Base-by-base conservation (phyloP, 345 rosid species). In the Hibiscus trionum region DNA sequence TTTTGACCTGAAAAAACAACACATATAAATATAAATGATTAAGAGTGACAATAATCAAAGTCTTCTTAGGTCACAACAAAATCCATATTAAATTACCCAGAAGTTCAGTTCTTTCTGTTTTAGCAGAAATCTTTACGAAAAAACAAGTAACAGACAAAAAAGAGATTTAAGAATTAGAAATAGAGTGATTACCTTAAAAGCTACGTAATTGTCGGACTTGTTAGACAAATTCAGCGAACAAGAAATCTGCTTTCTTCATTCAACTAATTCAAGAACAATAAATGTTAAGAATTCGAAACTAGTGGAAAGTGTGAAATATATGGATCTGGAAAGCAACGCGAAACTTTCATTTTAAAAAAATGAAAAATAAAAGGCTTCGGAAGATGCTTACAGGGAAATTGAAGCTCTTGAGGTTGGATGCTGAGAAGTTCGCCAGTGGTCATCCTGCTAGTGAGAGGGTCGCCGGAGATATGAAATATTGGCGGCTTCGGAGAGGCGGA, bases 1-100 rank as follows among this genome's bases (percentile, higher is more conserved):
- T 90, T 78, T 85, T 93, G 61, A 89, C 91, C 96, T 88, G 73
- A 70, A 71, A 71, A 62, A 65, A 77, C 73, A 9, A 72, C 71
- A 72, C 19, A 74, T 37, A 26, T 56, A 24, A 29, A 56, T 21
- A 21, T 21, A 21, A 76, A 37, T 3, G 5, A 37, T 5, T 37
- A 3, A 37, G 42, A 7, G 9, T 37, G 2, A 37, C 9, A 1
- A 37, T 9, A 37, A 37, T 37, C 42, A 1, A 37, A 37, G 1
- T 37, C 42, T 5, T 37, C 42, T 37, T 37, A 37, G 42, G 42
- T 37, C 0, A 37, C 42, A 37, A 7, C 9, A 37, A 37, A 37
- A 5, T 37, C 1, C 42, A 37, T 37, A 37, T 1, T 37, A 7
- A 37, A 1, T 5, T 3, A 5, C 8, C 1, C 1, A 37, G 42